A percentile compares a stretch with the other conserved stretches of the same genome.
phyloP scores from a whole-genome alignment of 805 yeast species.

The Cyberlindnera veronae region DNA sequence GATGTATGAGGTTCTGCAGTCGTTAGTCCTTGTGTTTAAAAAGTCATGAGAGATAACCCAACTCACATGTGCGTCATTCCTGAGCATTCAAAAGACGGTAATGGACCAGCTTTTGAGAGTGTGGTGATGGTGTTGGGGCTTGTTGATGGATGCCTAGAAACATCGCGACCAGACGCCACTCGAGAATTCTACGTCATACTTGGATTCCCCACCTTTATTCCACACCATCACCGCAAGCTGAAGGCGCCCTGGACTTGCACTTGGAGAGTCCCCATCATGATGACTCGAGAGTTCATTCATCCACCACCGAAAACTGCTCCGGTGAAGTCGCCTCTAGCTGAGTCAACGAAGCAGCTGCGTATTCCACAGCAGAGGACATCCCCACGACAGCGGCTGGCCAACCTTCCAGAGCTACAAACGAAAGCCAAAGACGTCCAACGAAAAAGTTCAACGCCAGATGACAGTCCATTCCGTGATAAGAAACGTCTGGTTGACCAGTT shows the following conservation, averaged over 20 bases:
- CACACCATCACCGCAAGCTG: neutral
- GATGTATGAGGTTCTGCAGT: conserved; percentile 17
- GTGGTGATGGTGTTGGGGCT: too few species aligned
- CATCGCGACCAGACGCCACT: neutral
- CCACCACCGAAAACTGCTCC: conserved; percentile 17
- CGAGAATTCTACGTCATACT: too few species aligned
- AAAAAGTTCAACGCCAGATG: neutral
- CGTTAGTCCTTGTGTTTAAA: neutral
- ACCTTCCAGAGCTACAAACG: conserved; percentile 7
- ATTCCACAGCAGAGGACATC: conserved; percentile 13
- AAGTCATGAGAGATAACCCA: too few species aligned
- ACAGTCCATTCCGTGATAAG: conserved; percentile 8
- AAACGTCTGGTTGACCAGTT: conserved; percentile 22
- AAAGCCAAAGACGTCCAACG: neutral
- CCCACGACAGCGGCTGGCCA: conserved; percentile 3
- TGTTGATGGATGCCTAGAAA: too few species aligned
- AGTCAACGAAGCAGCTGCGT: conserved; percentile 16
- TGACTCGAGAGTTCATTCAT: conserved; percentile 1
- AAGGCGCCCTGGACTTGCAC: too few species aligned
- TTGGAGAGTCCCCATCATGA: neutral
- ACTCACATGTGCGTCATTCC: too few species aligned
- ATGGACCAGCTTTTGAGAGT: too few species aligned
- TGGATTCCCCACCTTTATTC: neutral
- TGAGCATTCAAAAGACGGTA: too few species aligned
- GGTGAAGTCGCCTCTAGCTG: conserved; percentile 16